Base-by-base conservation (phyloP, 2,329 filamentous ascomycete species). In the Xylariaceae sp. region DNA sequence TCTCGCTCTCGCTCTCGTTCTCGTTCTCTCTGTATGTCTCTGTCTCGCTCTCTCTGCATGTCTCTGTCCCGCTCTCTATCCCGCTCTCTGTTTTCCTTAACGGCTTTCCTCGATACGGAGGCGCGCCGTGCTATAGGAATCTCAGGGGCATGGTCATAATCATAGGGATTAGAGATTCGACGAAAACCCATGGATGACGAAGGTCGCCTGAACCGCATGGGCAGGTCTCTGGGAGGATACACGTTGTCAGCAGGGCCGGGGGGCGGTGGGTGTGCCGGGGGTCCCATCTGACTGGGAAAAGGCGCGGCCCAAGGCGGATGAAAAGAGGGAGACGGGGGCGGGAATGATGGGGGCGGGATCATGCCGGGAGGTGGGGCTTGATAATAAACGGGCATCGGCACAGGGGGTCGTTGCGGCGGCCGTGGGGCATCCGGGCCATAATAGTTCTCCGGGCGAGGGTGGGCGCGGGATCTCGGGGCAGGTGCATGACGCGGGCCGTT, bases 131-230 rank as follows among this genome's bases (percentile, higher is more conserved):
- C 52, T 1, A 78, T 60, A 2, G 68, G 69, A 10, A 72, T 69
- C 2, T 73, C 68, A 34, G 74, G 69, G 3, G 77, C 73, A 9
- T 61, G 74, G 1, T 78, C 76, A 52, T 76, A 78, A 2, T 77
- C 76, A 9, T 77, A 73, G 1, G 72, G 69, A 56, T 76, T 78
- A 0, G 73, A 73, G 10, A 68, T 49, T 64, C 68, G 55, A 64
- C 69, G 73, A 57, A 72, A 77, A 10, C 74, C 77, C 70, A 78
- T 77, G 0, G 76, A 70, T 1, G 76, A 77, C 48, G 71, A 69
- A 3, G 76, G 75, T 11, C 76, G 63, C 47, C 63, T 63, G 51
- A 72, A 73, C 13, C 71, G 67, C 39, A 68, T 64, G n/a, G 67
- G 49, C 67, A 62, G 18, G 61, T 67, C 58, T 57, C 62, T 54